Evolutionary conservation across 1,139 yeast genomes (phyloP).

Genomic region (Suhomyces wounanorum): DNA sequence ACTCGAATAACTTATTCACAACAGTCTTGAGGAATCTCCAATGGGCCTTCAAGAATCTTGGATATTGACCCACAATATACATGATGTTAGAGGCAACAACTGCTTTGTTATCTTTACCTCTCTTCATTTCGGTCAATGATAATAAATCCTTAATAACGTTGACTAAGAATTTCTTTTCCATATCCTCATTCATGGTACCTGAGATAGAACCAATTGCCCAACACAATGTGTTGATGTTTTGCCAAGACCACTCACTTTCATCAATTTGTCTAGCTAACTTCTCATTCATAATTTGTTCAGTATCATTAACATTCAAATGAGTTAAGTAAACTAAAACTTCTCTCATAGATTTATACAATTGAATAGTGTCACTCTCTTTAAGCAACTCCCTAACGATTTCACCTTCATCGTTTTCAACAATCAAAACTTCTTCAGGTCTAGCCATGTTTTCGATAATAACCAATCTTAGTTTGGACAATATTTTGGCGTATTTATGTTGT

Average conservation of each 20-base stretch:
- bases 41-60: conserved; percentile 94
- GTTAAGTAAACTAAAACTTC: conserved; percentile 94
- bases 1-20: conserved; percentile 90
- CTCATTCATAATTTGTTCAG: conserved; percentile 90
- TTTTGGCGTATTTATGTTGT: conserved; percentile 75
- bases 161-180: conserved; percentile 92
- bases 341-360: conserved; percentile 91
- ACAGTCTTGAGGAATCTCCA: conserved; percentile 98
- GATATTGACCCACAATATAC: conserved; percentile 99
- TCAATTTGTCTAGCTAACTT: conserved; percentile 91
- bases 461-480: conserved; percentile 79
- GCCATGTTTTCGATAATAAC: conserved; percentile 97
- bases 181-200: conserved; percentile 98
- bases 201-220: conserved; percentile 99
- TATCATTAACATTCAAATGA: conserved; percentile 91
- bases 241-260: conserved; percentile 99
- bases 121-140: conserved; percentile 90
- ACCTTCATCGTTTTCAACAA: conserved; percentile 98
- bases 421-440: conserved; percentile 94
- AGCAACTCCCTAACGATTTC: conserved; percentile 98
- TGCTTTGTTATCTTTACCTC: conserved; percentile 97
- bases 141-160: conserved; percentile 89
- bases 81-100: conserved; percentile 98
- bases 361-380: conserved; percentile 95
- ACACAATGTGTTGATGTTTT: conserved; percentile 91